Conservation (phyloP, 331 rosid genomes). For the Dryas integrifolia region DNA sequence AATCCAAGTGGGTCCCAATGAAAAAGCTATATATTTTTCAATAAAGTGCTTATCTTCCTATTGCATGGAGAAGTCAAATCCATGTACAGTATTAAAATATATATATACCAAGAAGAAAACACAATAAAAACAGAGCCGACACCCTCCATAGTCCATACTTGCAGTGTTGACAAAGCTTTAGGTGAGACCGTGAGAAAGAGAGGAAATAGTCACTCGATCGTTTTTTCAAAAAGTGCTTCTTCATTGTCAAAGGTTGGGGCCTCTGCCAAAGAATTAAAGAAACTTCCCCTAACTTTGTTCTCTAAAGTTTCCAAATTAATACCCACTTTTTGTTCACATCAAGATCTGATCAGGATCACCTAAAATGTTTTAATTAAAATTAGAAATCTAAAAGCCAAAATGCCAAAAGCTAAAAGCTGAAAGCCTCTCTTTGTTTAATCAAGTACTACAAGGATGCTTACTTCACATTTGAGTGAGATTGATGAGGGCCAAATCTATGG, state of each 20-base stretch:
- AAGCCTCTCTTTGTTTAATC: background rate
- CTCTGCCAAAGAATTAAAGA: constrained; percentile 29
- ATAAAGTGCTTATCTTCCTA: background rate
- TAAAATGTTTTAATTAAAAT: background rate
- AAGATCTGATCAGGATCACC: constrained; percentile 15
- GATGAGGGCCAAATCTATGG: background rate
- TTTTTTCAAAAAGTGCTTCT: constrained; percentile 25
- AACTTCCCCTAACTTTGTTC: constrained; percentile 25
- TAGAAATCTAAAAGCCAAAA: background rate
- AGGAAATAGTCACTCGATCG: background rate
- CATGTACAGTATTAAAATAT: background rate
- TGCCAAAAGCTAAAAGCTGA: background rate
- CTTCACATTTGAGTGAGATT: background rate
- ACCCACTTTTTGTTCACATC: constrained; percentile 22
- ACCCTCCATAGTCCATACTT: constrained; percentile 25
- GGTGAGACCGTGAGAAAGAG: constrained; percentile 28
- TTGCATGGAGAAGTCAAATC: constrained; percentile 31
- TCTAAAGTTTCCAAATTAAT: constrained; percentile 13
- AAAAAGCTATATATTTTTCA: background rate
- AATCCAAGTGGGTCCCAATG: constrained; percentile 35
- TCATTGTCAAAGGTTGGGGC: constrained; percentile 56
- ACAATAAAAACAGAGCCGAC: constrained; percentile 40
- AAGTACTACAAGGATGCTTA: background rate
- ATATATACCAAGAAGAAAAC: background rate
- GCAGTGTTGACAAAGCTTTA: constrained; percentile 46